Evolutionary conservation across 345 rosid genomes (phyloP), one percentile per base, ranked within the genome.

Genomic region (Gossypium ekmanianum): DNA sequence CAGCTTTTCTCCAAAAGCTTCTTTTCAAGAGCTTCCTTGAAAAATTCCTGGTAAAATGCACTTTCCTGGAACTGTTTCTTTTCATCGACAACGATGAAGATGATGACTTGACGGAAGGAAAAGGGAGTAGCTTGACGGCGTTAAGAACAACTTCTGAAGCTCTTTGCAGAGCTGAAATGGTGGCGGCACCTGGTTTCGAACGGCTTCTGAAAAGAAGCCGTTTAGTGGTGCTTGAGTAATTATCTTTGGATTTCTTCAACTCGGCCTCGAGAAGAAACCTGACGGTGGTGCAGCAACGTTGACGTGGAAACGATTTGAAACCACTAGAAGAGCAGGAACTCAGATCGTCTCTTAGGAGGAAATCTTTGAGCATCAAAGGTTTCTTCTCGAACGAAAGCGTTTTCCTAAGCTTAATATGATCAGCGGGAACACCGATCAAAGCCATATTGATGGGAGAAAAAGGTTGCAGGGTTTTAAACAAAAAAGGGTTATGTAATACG

Each of bases 321-420:
- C 95, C 95, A 76, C 79, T 87, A 77, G 98, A 94, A 74, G 98
- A 92, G 79, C 97, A 91, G 4, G 98, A 91, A 61, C 95, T 87
- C 47, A 88, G 81, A 83, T 94, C 97, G 64, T 92, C 95, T 12
- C 74, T 77, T 52, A 94, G 88, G 56, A 94, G 88, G 55, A 83
- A 90, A 74, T 94, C 98, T 85, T 88, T 91, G 29, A 94, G 84
- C 93, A 85, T 79, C 78, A 88, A 75, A 54, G 88, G 89, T 76
- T 74, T 88, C 64, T 72, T 64, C 17, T 79, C 81, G 1, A 64
- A 27, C 10, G 74, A 65, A 50, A 73, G 41, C 18, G 68, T 41
- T 56, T 78, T 81, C 22, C 41, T 17, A 50, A 68, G 69, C 62
- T 68, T 78, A 20, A 26, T 47, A 27, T 74, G 76, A 58, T 79